Base-by-base conservation (phyloP, 2,329 filamentous ascomycete species). In the Pseudogymnoascus sp. region DNA sequence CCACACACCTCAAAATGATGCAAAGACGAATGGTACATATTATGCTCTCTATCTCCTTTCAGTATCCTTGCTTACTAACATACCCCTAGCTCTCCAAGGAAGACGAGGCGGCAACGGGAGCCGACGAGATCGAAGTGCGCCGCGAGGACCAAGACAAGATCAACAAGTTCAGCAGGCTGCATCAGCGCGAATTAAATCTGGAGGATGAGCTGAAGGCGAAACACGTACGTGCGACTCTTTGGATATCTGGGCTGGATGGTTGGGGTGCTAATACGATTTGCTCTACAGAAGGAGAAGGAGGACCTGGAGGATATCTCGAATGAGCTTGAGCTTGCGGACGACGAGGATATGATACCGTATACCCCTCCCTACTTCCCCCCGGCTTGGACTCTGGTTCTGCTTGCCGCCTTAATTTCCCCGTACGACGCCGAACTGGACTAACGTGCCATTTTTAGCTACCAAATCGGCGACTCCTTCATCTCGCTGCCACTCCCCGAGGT, bases 111-210 rank as follows among this genome's bases (percentile, higher is more conserved):
- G 74, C 86, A 64, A 81, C 86, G 19, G 82, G 81, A 61, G 83
- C 85, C 65, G 89, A 94, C 68, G 94, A 99, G 73, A 88, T 92
- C 70, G 90, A 97, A 76, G 94, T 99, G 64, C 90, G 94, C 65
- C 89, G 92, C 72, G 92, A 97, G 75, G 94, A 99, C 74, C 94
- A 99, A 76, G 92, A 97, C 78, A 96, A 94, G 78, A 99, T 99
- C 84, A 99, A 99, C 78, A 88, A 87, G 67, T 99, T 99, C 81
- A 97, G 92, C 76, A 87, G 92, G 49, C 81, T 99, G 66, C 94
- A 99, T 75, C 91, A 95, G 74, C 88, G 90, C 60, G 90, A 96
- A 74, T 81, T 89, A 35, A 76, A 81, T 2, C 75, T 97, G 3
- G 87, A 95, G 72, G 92, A 95, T 58, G 86, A 94, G 69, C 77